Base-by-base conservation (phyloP, 805 yeast species). In the Kazachstania bromeliacearum region DNA sequence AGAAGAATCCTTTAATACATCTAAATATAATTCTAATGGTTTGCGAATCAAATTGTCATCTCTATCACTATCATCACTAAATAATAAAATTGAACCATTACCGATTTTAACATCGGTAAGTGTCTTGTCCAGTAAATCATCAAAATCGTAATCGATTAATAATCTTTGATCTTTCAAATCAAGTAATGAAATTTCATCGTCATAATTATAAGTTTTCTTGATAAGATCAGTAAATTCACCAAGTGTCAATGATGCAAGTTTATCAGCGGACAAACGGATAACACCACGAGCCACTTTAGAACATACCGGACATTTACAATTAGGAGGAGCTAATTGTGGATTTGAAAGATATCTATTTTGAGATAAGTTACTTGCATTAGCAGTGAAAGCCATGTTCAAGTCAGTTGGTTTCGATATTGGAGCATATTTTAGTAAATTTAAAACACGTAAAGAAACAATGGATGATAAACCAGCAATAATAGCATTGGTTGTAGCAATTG, bases 401-500 rank as follows among this genome's bases (percentile, higher is more conserved):
- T 56, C 59, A 41, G 63, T 53, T 28, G 73, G 67, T 7, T 57
- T 55, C 2, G 48, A 43, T 7, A 57, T 45, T 10, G 59, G 56
- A 2, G 59, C 57, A 20, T 57, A 45, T 2, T 51, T 48, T 45
- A 63, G 43, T 41, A 54, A 49, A 38, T 46, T 48, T 31, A 80
- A 50, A 36, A 75, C 56, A 55, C 74, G 72, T 32, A 87, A 60
- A 0, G 94, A 81, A 26, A 79, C 75, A 27, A 89, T 55, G 3
- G 87, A 78, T 12, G 92, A 80, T 46, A 85, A 71, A 0, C 98
- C 98, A 0, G 96, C 87, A 47, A 92, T 79, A 10, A 92, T 79
- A 1, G 98, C 97, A 57, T 92, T 92, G 3, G 96, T 89, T 2
- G 98, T 92, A 5, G 98, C 97, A 47, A 94, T 88, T 0, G 98